Conservation (phyloP, 257 asterid genomes). For the Solanum corneliomulleri region DNA sequence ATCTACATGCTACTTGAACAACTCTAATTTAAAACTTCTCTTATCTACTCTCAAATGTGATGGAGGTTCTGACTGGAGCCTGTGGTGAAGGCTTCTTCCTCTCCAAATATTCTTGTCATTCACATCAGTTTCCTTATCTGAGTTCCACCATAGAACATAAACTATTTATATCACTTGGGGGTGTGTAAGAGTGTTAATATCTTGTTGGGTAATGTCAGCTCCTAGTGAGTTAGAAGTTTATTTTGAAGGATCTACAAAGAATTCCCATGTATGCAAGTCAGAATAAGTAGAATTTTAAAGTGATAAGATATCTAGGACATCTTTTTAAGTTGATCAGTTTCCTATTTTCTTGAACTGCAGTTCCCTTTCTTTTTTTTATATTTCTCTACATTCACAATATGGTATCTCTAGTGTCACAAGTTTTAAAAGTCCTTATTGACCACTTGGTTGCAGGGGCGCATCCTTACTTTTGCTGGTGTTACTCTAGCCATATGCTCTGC, state of each 20-base stretch:
- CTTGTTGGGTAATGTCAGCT: not conserved
- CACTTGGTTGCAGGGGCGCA: slow-evolving; percentile 51
- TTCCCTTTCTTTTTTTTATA: not conserved
- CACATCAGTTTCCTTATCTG: not conserved
- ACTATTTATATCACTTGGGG: not conserved
- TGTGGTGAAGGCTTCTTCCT: not conserved
- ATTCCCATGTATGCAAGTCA: not conserved
- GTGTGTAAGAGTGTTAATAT: not conserved
- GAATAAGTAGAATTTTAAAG: not conserved
- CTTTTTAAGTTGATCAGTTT: not conserved
- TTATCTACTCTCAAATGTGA: not conserved
- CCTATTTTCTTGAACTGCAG: not conserved
- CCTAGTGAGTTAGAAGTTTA: not conserved
- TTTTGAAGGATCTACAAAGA: not conserved
- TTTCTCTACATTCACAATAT: not conserved
- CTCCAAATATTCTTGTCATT: not conserved
- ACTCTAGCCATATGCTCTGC: slow-evolving; percentile 72
- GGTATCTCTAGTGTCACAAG: not conserved
- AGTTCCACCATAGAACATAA: not conserved
- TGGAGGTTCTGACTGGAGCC: not conserved
- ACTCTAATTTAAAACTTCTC: not conserved
- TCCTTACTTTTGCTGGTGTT: slow-evolving; percentile 81
- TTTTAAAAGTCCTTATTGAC: not conserved
- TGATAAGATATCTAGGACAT: not conserved
- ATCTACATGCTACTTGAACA: not conserved